phyloP scores from a whole-genome alignment of 2,329 filamentous ascomycete species.

The Thermoascus crustaceus region DNA sequence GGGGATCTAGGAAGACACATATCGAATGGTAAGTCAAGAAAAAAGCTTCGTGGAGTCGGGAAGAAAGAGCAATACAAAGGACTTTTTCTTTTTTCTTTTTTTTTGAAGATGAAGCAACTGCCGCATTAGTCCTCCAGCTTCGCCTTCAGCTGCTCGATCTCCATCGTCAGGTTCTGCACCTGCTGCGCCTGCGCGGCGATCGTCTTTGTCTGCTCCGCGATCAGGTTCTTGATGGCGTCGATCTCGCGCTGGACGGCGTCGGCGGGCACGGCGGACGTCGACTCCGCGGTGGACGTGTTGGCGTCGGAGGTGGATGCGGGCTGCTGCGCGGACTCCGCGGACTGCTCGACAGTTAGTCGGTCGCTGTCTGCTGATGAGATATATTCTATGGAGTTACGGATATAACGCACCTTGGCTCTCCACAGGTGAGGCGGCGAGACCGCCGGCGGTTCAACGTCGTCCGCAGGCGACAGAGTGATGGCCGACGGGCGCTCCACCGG shows the following conservation, averaged over 20 bases:
- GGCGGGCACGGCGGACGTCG: slow-evolving; percentile 29
- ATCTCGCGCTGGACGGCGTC: slow-evolving; percentile 58
- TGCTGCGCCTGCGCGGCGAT: slow-evolving; percentile 70
- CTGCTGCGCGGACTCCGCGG: slow-evolving; percentile 16
- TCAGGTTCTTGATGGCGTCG: slow-evolving; percentile 65
- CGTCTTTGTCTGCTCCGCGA: slow-evolving; percentile 69
- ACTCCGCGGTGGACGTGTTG: slow-evolving; percentile 24
- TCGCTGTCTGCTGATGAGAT: too few relatives aligned
- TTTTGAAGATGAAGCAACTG: too few relatives aligned
- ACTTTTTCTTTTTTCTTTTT: too few relatives aligned
- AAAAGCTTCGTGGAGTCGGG: too few relatives aligned
- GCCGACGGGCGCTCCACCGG: slow-evolving; percentile 54
- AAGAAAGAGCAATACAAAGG: too few relatives aligned
- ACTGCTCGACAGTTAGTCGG: slow-evolving; percentile 8
- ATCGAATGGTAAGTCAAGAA: too few relatives aligned
- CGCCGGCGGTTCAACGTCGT: too few relatives aligned
- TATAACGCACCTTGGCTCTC: too few relatives aligned
- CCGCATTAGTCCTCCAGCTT: too few relatives aligned
- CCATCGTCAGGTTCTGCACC: slow-evolving; percentile 59
- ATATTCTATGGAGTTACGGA: too few relatives aligned
- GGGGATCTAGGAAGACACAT: too few relatives aligned
- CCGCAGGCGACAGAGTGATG: slow-evolving; percentile 19
- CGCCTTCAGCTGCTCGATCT: slow-evolving; percentile 75
- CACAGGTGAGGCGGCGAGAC: too few relatives aligned
- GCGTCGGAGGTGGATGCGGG: slow-evolving; percentile 29